Evolutionary conservation across 2,329 filamentous ascomycete genomes (phyloP).

Genomic region (Penicillium thymicola): DNA sequence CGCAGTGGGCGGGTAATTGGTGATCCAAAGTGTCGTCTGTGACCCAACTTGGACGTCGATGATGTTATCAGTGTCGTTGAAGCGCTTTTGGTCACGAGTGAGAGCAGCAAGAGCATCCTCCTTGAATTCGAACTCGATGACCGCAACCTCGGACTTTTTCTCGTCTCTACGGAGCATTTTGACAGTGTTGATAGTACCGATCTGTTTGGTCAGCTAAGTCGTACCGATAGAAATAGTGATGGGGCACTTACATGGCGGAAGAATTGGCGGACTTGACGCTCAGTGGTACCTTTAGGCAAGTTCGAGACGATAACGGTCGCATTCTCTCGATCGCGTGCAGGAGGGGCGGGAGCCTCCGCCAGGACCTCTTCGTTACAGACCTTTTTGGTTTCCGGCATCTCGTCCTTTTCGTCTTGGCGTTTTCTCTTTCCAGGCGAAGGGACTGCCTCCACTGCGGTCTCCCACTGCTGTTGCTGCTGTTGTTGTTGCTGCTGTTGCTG

Average conservation of each 20-base stretch:
- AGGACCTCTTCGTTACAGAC: conserved; percentile 23
- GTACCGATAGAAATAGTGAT: neutral
- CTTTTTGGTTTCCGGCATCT: conserved; percentile 7
- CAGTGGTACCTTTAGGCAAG: conserved; percentile 66
- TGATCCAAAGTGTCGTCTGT: conserved; percentile 79
- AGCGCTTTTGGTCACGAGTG: conserved; percentile 74
- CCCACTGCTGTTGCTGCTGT: conserved; percentile 22
- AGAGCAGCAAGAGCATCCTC: conserved; percentile 81
- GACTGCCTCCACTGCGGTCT: conserved; percentile 14
- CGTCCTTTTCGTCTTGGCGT: conserved; percentile 54
- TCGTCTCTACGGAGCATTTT: conserved; percentile 63
- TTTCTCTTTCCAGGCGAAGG: conserved; percentile 61
- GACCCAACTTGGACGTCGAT: conserved; percentile 73
- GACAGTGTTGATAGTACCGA: conserved; percentile 77
- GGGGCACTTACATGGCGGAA: conserved; percentile 65
- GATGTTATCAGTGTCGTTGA: conserved; percentile 60
- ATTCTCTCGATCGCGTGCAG: conserved; percentile 85
- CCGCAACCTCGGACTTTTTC: conserved; percentile 62
- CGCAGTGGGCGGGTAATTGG: conserved; percentile 72
- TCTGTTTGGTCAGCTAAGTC: conserved; percentile 37
- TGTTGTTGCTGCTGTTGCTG: conserved; percentile 20
- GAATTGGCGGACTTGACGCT: conserved; percentile 77
- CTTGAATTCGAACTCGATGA: conserved; percentile 78
- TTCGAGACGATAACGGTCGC: conserved; percentile 78
- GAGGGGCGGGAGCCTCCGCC: conserved; percentile 33